These are phyloP conservation scores for Hsuehochloa calcarea DNA, from an alignment of 176 grass and related monocot genomes.

Conservation along the genomic window DNA sequence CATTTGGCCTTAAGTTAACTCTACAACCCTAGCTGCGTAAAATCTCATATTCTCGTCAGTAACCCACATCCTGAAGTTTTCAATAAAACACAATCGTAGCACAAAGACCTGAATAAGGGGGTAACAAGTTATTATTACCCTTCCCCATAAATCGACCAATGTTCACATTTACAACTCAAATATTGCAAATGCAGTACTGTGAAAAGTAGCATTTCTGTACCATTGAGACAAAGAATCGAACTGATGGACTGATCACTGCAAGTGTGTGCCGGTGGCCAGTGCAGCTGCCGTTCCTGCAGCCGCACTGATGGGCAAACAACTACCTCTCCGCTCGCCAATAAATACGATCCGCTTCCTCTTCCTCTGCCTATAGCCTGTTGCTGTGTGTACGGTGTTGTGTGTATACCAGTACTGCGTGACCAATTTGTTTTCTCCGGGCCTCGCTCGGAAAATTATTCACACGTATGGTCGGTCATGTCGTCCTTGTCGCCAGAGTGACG, in stretches of 20 bases:
- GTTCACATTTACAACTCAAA: background rate
- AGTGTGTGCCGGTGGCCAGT: constrained; percentile 6
- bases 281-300: constrained; percentile 27
- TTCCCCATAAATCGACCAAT: background rate
- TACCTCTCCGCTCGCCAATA: background rate
- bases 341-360: background rate
- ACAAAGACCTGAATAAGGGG: background rate
- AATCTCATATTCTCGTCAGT: too few species aligned
- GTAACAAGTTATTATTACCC: background rate
- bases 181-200: background rate
- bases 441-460: background rate
- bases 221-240: background rate
- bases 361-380: background rate
- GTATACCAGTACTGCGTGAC: constrained; percentile 6
- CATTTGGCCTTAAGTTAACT: too few species aligned
- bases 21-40: too few species aligned
- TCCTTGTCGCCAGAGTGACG: constrained; percentile 54
- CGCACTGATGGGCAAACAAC: constrained; percentile 32
- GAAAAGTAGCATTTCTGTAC: background rate
- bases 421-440: background rate
- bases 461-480: constrained; percentile 20
- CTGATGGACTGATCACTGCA: background rate
- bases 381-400: background rate
- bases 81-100: background rate
- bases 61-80: background rate